Evolutionary conservation across 768 basidiomycete species (phyloP), one percentile per base, ranked within the genome.

Genomic region (Tylopilus sp.): DNA sequence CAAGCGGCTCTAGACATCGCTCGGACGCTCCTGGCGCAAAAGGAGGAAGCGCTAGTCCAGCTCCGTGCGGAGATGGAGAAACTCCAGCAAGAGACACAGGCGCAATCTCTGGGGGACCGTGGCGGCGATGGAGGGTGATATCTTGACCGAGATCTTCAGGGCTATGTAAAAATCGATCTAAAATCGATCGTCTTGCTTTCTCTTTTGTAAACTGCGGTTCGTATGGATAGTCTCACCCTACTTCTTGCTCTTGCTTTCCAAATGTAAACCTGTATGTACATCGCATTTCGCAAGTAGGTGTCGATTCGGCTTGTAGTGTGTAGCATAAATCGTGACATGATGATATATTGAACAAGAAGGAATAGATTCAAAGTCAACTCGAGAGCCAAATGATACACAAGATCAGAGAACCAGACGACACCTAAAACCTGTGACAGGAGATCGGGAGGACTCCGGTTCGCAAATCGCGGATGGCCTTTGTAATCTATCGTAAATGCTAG

Each of bases 51-150:
- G 7, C 44, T 69, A 8, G 48, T 22, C 17, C 51, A 55, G 12
- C 57, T 68, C n/a, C 65, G 52, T 11, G 22, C 26, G 2, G 60
- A 70, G 33, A 53, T 64, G 62, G 56, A 57, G 41, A 44, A 44
- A n/a, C 52, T 63, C 40, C 60, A 44, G 33, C 48, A 28, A 11
- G 54, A 58, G 40, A 21, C 59, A 2, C 47, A 44, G 6, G 38
- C 23, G 17, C 56, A 42, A n/a, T n/a, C n/a, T n/a, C n/a, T n/a
- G 2, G 11, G 17, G 6, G 49, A 53, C 30, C 33, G 13, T 10
- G 46, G 40, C 10, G 35, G 43, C 5, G 42, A 39, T 43, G 11
- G 28, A 28, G 28, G 3, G 28, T 28, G 28, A 28, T 28, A 28
- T 28, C 28, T 28, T 10, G 28, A 28, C 28, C 28, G 6, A 28